Evolutionary conservation across 805 yeast species (phyloP).

Genomic region (Yarrowia yakushimensis): DNA sequence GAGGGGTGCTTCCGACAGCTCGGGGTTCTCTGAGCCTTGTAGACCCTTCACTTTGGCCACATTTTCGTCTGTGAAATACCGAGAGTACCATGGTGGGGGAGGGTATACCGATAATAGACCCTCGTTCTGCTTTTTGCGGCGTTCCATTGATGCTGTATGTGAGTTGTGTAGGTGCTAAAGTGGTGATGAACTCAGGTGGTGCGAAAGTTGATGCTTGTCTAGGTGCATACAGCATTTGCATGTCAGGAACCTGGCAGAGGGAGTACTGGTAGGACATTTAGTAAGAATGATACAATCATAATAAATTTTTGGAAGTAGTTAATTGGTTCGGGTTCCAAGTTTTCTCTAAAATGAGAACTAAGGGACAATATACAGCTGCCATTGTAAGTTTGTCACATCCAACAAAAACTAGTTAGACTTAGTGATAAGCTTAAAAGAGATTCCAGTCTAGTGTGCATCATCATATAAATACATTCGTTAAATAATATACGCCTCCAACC

Average conservation of each 20-base stretch:
- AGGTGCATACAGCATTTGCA: not conserved
- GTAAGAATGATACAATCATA: too few relatives aligned
- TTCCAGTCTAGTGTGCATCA: too few relatives aligned
- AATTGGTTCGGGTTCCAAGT: too few relatives aligned
- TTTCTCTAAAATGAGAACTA: not conserved
- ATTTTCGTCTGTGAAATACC: conserved; percentile 70
- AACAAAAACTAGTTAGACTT: too few relatives aligned
- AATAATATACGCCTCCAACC: conserved; percentile 20
- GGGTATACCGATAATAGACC: conserved; percentile 75
- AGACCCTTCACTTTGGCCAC: conserved; percentile 38
- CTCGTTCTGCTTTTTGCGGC: conserved; percentile 32
- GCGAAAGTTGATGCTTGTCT: not conserved
- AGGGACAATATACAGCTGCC: not conserved
- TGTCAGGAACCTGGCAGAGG: not conserved
- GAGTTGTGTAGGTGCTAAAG: not conserved
- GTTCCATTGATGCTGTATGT: not conserved
- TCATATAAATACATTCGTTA: conserved; percentile 1
- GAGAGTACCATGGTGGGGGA: conserved; percentile 84
- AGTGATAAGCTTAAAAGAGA: too few relatives aligned
- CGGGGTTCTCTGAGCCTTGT: conserved; percentile 14
- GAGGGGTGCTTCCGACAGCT: conserved; percentile 27
- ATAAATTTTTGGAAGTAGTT: too few relatives aligned
- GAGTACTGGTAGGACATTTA: not conserved
- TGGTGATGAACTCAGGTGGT: not conserved
- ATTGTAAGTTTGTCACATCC: too few relatives aligned